These are phyloP conservation scores for Colletotrichum spinosum DNA, from an alignment of 2,329 filamentous ascomycete species.

Conservation along the genomic window DNA sequence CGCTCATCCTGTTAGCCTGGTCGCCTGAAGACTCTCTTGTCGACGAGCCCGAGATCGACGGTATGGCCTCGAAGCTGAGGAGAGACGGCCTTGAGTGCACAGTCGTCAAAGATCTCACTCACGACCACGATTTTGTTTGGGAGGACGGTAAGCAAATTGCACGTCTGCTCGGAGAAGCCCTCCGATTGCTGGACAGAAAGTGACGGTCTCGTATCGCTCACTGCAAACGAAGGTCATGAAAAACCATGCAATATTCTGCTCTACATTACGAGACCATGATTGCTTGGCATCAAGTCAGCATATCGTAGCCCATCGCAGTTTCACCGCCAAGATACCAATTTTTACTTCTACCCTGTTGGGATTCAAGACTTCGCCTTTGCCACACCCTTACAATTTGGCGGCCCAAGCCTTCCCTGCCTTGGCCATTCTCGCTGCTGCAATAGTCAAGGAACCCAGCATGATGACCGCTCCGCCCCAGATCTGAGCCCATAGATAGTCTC, in stretches of 20 bases:
- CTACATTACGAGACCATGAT: too few relatives aligned
- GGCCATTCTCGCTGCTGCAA: slow-evolving; percentile 48
- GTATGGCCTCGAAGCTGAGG: slow-evolving; percentile 62
- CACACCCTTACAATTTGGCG: slow-evolving; percentile 47
- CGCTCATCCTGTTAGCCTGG: slow-evolving; percentile 55
- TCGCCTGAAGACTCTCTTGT: slow-evolving; percentile 62
- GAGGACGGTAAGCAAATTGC: slow-evolving; percentile 68
- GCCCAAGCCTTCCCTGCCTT: slow-evolving; percentile 50
- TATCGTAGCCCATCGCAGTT: not conserved
- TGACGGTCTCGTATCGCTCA: not conserved
- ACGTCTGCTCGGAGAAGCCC: slow-evolving; percentile 52
- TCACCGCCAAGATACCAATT: slow-evolving; percentile 23
- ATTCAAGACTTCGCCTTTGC: not conserved
- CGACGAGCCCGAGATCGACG: slow-evolving; percentile 68
- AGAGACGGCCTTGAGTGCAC: slow-evolving; percentile 49
- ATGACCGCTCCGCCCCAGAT: slow-evolving; percentile 59
- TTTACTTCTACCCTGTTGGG: not conserved
- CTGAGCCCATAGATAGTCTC: slow-evolving; percentile 57
- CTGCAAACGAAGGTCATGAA: not conserved
- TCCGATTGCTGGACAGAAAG: slow-evolving; percentile 18
- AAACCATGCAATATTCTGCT: not conserved
- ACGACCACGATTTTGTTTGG: slow-evolving; percentile 74
- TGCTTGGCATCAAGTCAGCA: not conserved
- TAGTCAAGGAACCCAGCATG: slow-evolving; percentile 45
- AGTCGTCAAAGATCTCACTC: slow-evolving; percentile 58